These are phyloP conservation scores for Lipomyces kockii DNA, from an alignment of 805 yeast species.

Conservation along the genomic window DNA sequence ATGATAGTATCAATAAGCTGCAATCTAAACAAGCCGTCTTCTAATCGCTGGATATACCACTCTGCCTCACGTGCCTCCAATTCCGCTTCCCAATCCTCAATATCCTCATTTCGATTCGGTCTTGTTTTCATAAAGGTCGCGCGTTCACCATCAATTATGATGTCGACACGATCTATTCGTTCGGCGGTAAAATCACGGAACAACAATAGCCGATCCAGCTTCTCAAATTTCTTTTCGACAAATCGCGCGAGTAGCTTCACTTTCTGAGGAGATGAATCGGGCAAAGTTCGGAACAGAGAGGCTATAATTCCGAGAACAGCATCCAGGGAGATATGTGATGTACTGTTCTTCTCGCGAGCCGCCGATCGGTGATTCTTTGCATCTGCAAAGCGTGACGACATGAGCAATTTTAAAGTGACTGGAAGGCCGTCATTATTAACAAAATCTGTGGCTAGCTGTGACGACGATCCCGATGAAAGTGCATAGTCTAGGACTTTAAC, in stretches of 20 bases:
- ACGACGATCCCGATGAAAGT: slow-evolving; percentile 25
- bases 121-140: slow-evolving; percentile 19
- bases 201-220: slow-evolving; percentile 23
- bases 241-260: slow-evolving; percentile 35
- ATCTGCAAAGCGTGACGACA: slow-evolving; percentile 30
- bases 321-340: slow-evolving; percentile 28
- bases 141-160: slow-evolving; percentile 20
- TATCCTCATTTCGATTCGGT: slow-evolving; percentile 10
- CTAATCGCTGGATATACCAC: slow-evolving; percentile 34
- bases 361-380: slow-evolving; percentile 14
- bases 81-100: slow-evolving; percentile 29
- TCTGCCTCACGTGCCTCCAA: slow-evolving; percentile 31
- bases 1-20: slow-evolving; percentile 33
- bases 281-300: slow-evolving; percentile 34
- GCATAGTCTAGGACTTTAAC: slow-evolving; percentile 33
- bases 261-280: slow-evolving; percentile 33
- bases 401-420: slow-evolving; percentile 28
- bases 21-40: slow-evolving; percentile 31
- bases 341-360: slow-evolving; percentile 19
- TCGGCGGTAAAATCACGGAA: slow-evolving; percentile 14
- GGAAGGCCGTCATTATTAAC: slow-evolving; percentile 36
- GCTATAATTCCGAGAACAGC: slow-evolving; percentile 35
- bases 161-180: slow-evolving; percentile 18
- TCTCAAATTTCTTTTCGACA: slow-evolving; percentile 34
- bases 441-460: slow-evolving; percentile 23